Conservation (phyloP, 2,329 filamentous ascomycete genomes). For the Pseudomassariella vexata region DNA sequence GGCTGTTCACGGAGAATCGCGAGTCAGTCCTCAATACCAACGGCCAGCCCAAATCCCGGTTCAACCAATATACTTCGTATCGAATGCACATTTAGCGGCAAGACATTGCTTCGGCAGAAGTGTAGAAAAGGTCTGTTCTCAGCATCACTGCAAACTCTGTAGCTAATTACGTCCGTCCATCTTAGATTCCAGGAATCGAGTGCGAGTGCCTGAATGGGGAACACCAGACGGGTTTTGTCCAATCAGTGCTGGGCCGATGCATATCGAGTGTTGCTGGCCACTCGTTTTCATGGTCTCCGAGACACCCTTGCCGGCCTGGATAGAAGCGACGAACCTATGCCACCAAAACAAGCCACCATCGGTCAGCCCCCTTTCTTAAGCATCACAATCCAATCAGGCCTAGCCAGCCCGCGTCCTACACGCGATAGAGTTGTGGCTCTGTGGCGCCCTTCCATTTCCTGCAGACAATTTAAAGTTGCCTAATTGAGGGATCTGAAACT, state of each 20-base stretch:
- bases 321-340: neutral
- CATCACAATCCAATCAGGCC: neutral
- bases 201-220: constrained; percentile 5
- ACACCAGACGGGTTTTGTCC: constrained; percentile 3
- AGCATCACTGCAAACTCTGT: too few species aligned
- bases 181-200: too few species aligned
- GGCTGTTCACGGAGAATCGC: too few species aligned
- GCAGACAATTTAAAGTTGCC: constrained; percentile 9
- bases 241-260: constrained; percentile 1
- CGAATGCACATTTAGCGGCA: too few species aligned
- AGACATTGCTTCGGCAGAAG: too few species aligned
- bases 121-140: too few species aligned
- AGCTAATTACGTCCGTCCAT: too few species aligned
- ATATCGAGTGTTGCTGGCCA: neutral
- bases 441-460: constrained; percentile 5
- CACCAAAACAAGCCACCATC: neutral
- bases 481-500: constrained; percentile 10
- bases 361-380: neutral
- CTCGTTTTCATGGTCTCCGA: too few species aligned
- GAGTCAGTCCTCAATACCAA: too few species aligned
- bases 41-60: too few species aligned
- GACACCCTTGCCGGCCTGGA: neutral
- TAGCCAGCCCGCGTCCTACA: neutral
- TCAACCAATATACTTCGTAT: too few species aligned
- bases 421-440: constrained; percentile 3